Percentiles rank a stretch among this genome's conserved stretches.
phyloP scores from a whole-genome alignment of 768 basidiomycete genomes.

The Clathrus columnatus region DNA sequence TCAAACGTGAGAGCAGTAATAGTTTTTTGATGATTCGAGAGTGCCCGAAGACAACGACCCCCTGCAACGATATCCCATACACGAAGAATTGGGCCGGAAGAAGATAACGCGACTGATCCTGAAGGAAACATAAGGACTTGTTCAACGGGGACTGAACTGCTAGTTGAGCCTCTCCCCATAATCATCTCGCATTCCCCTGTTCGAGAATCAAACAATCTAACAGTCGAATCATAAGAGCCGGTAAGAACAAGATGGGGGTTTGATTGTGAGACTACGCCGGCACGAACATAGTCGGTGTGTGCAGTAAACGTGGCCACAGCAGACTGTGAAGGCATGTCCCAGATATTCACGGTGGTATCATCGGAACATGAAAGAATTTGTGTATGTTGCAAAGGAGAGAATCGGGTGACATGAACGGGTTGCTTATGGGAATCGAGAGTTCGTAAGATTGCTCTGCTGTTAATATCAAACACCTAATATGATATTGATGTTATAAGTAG shows the following conservation, averaged over 20 bases:
- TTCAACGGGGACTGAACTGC: constrained; percentile 62
- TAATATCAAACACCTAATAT: constrained; percentile 80
- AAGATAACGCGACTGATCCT: constrained; percentile 75
- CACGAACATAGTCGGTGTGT: constrained; percentile 94
- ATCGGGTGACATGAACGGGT: constrained; percentile 91
- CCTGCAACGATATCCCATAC: constrained; percentile 94
- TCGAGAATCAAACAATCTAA: constrained; percentile 79
- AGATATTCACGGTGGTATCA: constrained; percentile 87
- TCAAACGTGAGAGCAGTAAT: constrained; percentile 85
- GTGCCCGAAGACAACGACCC: constrained; percentile 77
- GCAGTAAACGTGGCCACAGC: constrained; percentile 68
- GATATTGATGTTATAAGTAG: background rate
- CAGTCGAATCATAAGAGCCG: constrained; percentile 91
- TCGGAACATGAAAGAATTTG: constrained; percentile 92
- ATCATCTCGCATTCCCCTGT: constrained; percentile 79
- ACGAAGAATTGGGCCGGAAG: constrained; percentile 86
- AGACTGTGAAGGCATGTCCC: constrained; percentile 90
- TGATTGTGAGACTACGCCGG: constrained; percentile 76
- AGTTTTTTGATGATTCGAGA: constrained; percentile 98
- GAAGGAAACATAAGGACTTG: constrained; percentile 89
- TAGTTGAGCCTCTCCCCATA: constrained; percentile 41
- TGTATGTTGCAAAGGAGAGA: constrained; percentile 72
- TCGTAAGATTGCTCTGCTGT: constrained; percentile 86
- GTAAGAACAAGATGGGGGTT: constrained; percentile 83
- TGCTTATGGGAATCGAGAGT: constrained; percentile 92